Base-by-base conservation (phyloP, 2,329 filamentous ascomycete species). In the Plectosphaerella plurivora region DNA sequence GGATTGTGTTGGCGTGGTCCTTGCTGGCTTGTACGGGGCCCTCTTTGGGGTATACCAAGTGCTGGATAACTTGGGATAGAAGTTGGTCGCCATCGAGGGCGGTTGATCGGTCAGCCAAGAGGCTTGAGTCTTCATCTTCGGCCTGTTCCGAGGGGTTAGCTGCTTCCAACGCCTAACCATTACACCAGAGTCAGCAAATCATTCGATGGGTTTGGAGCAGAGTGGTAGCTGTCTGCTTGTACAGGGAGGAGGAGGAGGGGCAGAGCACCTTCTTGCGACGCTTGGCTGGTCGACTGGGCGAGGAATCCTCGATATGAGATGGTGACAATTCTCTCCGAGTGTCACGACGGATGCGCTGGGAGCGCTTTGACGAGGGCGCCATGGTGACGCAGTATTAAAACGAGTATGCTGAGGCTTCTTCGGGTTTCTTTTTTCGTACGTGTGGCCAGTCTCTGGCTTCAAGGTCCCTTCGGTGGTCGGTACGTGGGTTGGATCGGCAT, bases 1-100 rank as follows among this genome's bases (percentile, higher is more conserved):
- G 83, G 51, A 84, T 81, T 45, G 77, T 71, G 65, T 88, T 88
- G 51, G 83, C 73, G 59, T 87, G 80, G 51, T 87, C 82, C 57
- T 75, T 77, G 65, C 77, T 80, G 41, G 82, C 84, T 59, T 86
- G 79, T 1, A 85, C 81, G 3, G 70, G 65, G 50, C 73, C 70
- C 8, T 70, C 66, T 45, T 74, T 69, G 15, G 68, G 65, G n/a
- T 59, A 60, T 42, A 68, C 59, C 36, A 83, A 69, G 53, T 78
- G 74, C 57, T 82, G 78, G 12, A 77, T 74, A 55, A 84, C 75
- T 54, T 78, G 78, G 22, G 77, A 74, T 24, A 84, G 75, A n/a
- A 82, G 65, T 57, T 78, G 74, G 56, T 82, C 79, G 53, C 83
- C 77, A 36, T 81, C 78, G 55, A 70, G 72, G 53, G 72, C 60